Base-by-base conservation (phyloP, 225 moss, liverwort and hornwort genomes). In the Straminergon stramineum region DNA sequence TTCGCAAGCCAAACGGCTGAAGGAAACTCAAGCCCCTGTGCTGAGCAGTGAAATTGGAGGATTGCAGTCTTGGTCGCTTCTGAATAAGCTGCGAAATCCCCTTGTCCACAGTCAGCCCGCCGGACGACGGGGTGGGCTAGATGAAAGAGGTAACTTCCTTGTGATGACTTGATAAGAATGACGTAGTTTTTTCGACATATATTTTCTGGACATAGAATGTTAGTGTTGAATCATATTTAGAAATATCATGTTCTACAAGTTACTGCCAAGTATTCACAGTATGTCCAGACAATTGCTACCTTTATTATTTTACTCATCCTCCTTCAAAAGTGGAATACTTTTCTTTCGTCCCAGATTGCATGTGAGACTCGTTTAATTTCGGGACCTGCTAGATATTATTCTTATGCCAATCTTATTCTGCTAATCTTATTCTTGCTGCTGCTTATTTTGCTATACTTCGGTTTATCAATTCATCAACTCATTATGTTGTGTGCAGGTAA, bases 1-100 rank as follows among this genome's bases (percentile, higher is more conserved):
- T 87, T 91, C 94, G 74, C 91, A 93, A 93, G 91, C 91, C 82
- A 94, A 94, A 83, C 88, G 92, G 75, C 70, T 80, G 71, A 94
- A 87, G 83, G 93, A 87, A 86, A 92, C 90, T 79, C 79, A 92
- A 91, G 90, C 87, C 79, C 85, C 93, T 85, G 85, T 87, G 85
- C 87, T 80, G 45, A 86, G 79, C 82, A 73, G 75, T 73, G 88
- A 93, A 89, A 84, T 71, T 87, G 92, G 90, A 74, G 94, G 90
- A 87, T 69, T 90, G 90, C 90, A 91, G 53, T 90, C 93, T 51
- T 85, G 77, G 87, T 93, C 92, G 32, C 67, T 92, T 37, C 84
- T 92, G 67, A 90, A 92, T 74, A 94, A 92, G 87, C 88, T 93
- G 35, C 88, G 90, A 66, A 91, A 91, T 91, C 94, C 92, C 68